Conservation (phyloP, 2,329 filamentous ascomycete genomes). For the Alternaria atra region DNA sequence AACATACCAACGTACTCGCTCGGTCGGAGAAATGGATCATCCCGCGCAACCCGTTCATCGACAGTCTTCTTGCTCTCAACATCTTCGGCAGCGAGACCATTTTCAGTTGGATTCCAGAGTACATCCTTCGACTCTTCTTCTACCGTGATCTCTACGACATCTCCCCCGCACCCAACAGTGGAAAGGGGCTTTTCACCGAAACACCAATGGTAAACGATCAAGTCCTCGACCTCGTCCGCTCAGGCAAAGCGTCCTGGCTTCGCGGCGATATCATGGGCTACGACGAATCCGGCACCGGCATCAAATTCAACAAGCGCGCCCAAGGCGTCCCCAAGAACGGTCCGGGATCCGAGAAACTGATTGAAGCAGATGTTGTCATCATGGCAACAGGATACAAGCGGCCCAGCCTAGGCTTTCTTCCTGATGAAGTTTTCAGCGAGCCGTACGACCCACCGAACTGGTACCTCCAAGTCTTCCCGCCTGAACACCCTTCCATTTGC, state of each 20-base stretch:
- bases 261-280: slow-evolving; percentile 80
- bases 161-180: slow-evolving; percentile 63
- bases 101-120: slow-evolving; percentile 81
- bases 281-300: slow-evolving; percentile 68
- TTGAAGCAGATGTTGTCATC: slow-evolving; percentile 79
- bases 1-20: slow-evolving; percentile 75
- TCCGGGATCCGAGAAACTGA: slow-evolving; percentile 70
- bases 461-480: slow-evolving; percentile 89
- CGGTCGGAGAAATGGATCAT: slow-evolving; percentile 89
- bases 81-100: slow-evolving; percentile 80
- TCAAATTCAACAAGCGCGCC: slow-evolving; percentile 75
- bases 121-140: slow-evolving; percentile 78
- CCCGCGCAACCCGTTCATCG: slow-evolving; percentile 78
- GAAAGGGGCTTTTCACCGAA: slow-evolving; percentile 79
- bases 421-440: slow-evolving; percentile 74
- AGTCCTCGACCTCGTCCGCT: slow-evolving; percentile 77
- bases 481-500: slow-evolving; percentile 74
- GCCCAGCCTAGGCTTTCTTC: slow-evolving; percentile 77
- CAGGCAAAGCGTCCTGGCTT: slow-evolving; percentile 78
- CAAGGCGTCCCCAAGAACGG: slow-evolving; percentile 80
- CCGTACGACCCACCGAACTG: slow-evolving; percentile 83
- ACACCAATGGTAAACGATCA: slow-evolving; percentile 90
- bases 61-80: slow-evolving; percentile 78
- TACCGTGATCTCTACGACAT: slow-evolving; percentile 82
- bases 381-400: slow-evolving; percentile 85